Percentiles rank a stretch among this genome's conserved stretches.
Evolutionary conservation across 2,329 filamentous ascomycete species (phyloP).

Genomic region (Aspergillus aculeatus): DNA sequence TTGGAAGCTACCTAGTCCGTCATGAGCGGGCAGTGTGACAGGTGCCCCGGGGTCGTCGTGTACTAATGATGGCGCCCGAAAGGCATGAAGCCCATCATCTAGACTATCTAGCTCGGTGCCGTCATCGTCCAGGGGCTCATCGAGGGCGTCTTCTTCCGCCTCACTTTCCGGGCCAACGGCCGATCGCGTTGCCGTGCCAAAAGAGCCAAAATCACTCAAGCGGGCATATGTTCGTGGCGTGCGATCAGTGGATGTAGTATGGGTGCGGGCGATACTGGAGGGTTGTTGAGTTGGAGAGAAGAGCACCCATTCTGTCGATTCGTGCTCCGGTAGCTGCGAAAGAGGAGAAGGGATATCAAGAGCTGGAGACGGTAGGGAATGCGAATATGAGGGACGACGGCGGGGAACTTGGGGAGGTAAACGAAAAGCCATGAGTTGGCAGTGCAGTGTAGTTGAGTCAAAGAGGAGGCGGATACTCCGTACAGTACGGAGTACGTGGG

Average conservation of each 20-base stretch:
- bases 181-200: conserved; percentile 67
- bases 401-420: conserved; percentile 37
- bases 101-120: conserved; percentile 85
- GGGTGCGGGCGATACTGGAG: conserved; percentile 67
- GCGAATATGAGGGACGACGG: conserved; percentile 35
- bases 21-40: conserved; percentile 82
- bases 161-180: conserved; percentile 30
- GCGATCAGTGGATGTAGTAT: conserved; percentile 63
- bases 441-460: conserved; percentile 1
- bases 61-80: conserved; percentile 62
- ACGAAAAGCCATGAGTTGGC: conserved; percentile 38
- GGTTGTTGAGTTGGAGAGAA: conserved; percentile 75
- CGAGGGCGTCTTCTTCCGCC: conserved; percentile 43
- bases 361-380: conserved; percentile 25
- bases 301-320: conserved; percentile 92
- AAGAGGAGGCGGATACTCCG: not conserved
- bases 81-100: conserved; percentile 87
- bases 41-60: conserved; percentile 55
- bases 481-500: not conserved
- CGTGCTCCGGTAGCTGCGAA: conserved; percentile 54
- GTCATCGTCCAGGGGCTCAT: conserved; percentile 56
- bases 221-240: conserved; percentile 67
- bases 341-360: conserved; percentile 29
- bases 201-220: conserved; percentile 76
- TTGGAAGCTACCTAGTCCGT: conserved; percentile 84